These are phyloP conservation scores for Suillus sp. DNA, from an alignment of 768 basidiomycete genomes.

Conservation along the genomic window DNA sequence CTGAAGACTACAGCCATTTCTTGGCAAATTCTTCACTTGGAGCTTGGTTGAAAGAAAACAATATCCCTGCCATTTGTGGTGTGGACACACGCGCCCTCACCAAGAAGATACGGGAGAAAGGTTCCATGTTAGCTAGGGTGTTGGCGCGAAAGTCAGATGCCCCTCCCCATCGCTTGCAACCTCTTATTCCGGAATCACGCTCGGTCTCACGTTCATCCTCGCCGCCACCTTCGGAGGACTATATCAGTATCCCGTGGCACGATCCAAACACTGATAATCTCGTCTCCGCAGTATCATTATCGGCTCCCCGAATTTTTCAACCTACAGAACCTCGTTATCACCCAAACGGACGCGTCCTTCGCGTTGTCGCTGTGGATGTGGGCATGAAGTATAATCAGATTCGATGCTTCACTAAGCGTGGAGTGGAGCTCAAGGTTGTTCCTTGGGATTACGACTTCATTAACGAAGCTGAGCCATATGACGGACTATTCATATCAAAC, in stretches of 20 bases:
- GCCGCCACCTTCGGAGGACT: conserved; percentile 81
- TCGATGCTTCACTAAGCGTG: conserved; percentile 89
- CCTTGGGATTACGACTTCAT: conserved; percentile 97
- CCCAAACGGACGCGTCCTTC: conserved; percentile 76
- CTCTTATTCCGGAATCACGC: conserved; percentile 39
- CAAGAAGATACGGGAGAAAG: conserved; percentile 94
- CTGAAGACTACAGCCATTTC: conserved; percentile 93
- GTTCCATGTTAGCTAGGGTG: conserved; percentile 87
- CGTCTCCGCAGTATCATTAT: conserved; percentile 85
- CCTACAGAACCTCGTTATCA: conserved; percentile 65
- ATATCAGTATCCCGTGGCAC: conserved; percentile 75
- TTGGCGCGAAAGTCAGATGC: conserved; percentile 62
- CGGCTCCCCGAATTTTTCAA: conserved; percentile 66
- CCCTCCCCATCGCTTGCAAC: conserved; percentile 39
- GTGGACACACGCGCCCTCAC: conserved; percentile 96
- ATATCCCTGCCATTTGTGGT: conserved; percentile 92
- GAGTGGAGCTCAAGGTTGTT: conserved; percentile 94
- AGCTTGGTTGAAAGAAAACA: conserved; percentile 93
- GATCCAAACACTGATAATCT: conserved; percentile 92
- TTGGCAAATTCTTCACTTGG: conserved; percentile 86
- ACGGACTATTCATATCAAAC: conserved; percentile 96
- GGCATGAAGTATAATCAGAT: conserved; percentile 99
- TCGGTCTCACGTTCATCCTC: conserved; percentile 52
- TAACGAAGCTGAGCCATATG: conserved; percentile 76
- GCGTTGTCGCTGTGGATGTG: conserved; percentile 91